These are phyloP conservation scores for Candida insectorum DNA, from an alignment of 805 yeast genomes.

Conservation along the genomic window DNA sequence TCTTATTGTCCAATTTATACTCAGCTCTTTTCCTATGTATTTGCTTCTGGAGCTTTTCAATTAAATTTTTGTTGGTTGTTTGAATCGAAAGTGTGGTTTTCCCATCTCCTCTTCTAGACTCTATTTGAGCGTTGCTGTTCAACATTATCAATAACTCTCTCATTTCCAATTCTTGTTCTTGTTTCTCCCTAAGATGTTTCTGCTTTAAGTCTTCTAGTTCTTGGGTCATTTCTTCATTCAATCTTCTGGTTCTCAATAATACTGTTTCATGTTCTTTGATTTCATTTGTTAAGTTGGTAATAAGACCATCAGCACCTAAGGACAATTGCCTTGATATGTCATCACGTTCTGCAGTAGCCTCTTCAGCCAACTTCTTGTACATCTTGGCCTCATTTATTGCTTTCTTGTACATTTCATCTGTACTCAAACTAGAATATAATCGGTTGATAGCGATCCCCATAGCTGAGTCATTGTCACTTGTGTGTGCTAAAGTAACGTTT, in stretches of 20 bases:
- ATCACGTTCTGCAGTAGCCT: slow-evolving; percentile 56
- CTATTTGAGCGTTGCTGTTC: slow-evolving; percentile 42
- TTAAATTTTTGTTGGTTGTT: slow-evolving; percentile 33
- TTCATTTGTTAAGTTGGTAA: slow-evolving; percentile 58
- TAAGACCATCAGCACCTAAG: slow-evolving; percentile 74
- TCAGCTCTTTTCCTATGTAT: slow-evolving; percentile 47
- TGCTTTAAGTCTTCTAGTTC: slow-evolving; percentile 65
- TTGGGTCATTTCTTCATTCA: slow-evolving; percentile 54
- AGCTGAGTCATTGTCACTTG: slow-evolving; percentile 45
- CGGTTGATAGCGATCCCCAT: slow-evolving; percentile 75
- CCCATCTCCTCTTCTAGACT: slow-evolving; percentile 28
- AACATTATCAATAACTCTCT: slow-evolving; percentile 65
- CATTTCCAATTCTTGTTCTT: slow-evolving; percentile 73
- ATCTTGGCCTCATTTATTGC: slow-evolving; percentile 57
- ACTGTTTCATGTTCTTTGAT: slow-evolving; percentile 61
- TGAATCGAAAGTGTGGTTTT: slow-evolving; percentile 36
- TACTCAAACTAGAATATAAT: slow-evolving; percentile 65
- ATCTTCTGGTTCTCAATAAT: slow-evolving; percentile 55
- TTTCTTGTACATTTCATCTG: slow-evolving; percentile 81
- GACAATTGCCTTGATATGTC: slow-evolving; percentile 63
- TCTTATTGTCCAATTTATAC: slow-evolving; percentile 41
- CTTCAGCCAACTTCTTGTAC: slow-evolving; percentile 49
- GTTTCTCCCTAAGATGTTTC: slow-evolving; percentile 60
- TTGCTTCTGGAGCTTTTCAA: slow-evolving; percentile 41
- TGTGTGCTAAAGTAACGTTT: slow-evolving; percentile 53